Percentiles rank a stretch among this genome's conserved stretches.
Evolutionary conservation across 208 protist genomes (phyloP).

Genomic region (Leishmania major): DNA sequence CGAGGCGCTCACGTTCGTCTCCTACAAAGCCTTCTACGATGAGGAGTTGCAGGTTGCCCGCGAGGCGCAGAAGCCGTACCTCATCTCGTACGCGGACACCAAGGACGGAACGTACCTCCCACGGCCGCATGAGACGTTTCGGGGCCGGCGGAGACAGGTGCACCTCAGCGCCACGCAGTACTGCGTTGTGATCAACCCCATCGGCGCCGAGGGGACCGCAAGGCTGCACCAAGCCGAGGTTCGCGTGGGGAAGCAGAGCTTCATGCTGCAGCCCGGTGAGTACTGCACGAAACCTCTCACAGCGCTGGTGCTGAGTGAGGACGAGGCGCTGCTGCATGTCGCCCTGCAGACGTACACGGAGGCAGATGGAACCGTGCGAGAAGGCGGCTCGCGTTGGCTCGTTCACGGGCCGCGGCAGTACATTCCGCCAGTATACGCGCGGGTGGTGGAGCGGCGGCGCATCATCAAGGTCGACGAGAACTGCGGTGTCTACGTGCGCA

Average conservation of each 20-base stretch:
- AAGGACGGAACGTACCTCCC: slow-evolving; percentile 56
- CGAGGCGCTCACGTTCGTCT: slow-evolving; percentile 57
- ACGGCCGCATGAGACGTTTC: slow-evolving; percentile 60
- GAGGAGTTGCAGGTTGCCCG: slow-evolving; percentile 74
- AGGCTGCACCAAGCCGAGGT: slow-evolving; percentile 86
- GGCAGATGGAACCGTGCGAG: slow-evolving; percentile 9
- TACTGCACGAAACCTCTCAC: slow-evolving; percentile 41
- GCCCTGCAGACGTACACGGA: slow-evolving; percentile 29
- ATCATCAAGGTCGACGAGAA: slow-evolving; percentile 92
- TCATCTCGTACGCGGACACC: slow-evolving; percentile 85
- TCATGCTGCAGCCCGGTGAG: slow-evolving; percentile 76
- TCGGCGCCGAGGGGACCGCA: slow-evolving; percentile 57
- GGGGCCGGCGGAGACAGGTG: slow-evolving; percentile 26
- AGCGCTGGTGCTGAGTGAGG: slow-evolving; percentile 68
- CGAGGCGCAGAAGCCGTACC: slow-evolving; percentile 73
- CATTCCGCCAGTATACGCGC: slow-evolving; percentile 91
- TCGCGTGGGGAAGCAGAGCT: slow-evolving; percentile 75
- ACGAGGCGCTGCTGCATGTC: slow-evolving; percentile 30
- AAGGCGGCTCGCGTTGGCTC: slow-evolving; percentile 90
- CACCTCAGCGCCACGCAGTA: slow-evolving; percentile 88
- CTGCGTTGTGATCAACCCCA: slow-evolving; percentile 86
- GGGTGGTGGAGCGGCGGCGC: slow-evolving; percentile 87
- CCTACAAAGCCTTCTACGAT: slow-evolving; percentile 38
- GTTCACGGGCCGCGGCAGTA: slow-evolving; percentile 92
- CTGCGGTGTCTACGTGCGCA: slow-evolving; percentile 96